Evolutionary conservation across 352 stramenopile species (phyloP).

Genomic region (Phytophthora citricola): DNA sequence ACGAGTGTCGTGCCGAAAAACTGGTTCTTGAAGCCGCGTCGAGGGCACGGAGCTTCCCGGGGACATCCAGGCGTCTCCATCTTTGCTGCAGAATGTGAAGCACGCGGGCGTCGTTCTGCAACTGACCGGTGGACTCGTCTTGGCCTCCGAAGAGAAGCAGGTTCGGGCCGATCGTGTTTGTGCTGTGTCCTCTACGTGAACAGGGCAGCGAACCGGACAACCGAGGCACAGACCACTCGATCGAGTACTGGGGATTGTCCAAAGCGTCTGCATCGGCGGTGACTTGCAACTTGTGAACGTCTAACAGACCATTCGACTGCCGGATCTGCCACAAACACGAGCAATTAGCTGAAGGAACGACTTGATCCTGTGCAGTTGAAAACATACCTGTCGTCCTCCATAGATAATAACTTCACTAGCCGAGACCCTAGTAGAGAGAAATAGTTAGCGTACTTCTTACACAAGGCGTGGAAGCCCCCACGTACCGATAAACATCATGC

Average conservation of each 20-base stretch:
- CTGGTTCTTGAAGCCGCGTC: constrained; percentile 80
- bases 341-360: neutral
- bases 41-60: constrained; percentile 56
- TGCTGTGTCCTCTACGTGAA: constrained; percentile 66
- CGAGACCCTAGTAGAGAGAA: constrained; percentile 41
- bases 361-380: no score
- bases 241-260: constrained; percentile 18
- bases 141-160: constrained; percentile 76
- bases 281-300: constrained; percentile 50
- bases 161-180: constrained; percentile 57
- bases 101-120: constrained; percentile 61
- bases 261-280: constrained; percentile 11
- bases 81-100: constrained; percentile 39
- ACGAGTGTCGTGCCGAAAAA: constrained; percentile 80
- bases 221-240: constrained; percentile 48
- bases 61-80: constrained; percentile 46
- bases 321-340: constrained; percentile 48
- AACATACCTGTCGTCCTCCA: constrained; percentile 65
- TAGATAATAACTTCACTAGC: constrained; percentile 62
- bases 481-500: constrained; percentile 61
- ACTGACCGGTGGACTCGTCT: constrained; percentile 46
- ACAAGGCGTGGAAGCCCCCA: neutral
- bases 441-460: no score
- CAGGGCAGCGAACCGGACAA: constrained; percentile 49
- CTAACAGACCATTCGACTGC: constrained; percentile 66